Percentiles rank a stretch among this genome's conserved stretches.
phyloP scores from a whole-genome alignment of 768 basidiomycete genomes.

The Hysterangium stoloniferum region DNA sequence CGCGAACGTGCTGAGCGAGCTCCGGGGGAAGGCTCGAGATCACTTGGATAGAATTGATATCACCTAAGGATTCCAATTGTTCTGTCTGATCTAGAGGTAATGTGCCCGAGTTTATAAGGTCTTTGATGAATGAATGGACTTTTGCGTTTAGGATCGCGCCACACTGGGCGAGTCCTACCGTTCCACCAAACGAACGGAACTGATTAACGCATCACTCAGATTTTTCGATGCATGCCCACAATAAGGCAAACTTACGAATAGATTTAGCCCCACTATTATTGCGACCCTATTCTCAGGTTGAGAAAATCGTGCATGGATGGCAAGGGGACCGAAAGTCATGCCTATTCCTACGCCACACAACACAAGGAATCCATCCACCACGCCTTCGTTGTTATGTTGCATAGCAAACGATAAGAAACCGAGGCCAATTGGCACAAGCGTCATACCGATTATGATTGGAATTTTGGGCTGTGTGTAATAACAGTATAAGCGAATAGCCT shows the following conservation, averaged over 20 bases:
- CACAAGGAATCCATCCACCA: constrained; percentile 32
- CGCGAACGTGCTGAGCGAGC: constrained; percentile 29
- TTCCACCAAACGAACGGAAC: constrained; percentile 45
- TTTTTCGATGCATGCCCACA: too few species aligned
- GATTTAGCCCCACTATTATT: constrained; percentile 33
- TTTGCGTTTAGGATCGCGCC: constrained; percentile 39
- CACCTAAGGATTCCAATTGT: constrained; percentile 20
- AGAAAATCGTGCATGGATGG: constrained; percentile 39
- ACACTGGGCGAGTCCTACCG: constrained; percentile 46
- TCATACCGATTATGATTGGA: constrained; percentile 32
- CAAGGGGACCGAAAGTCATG: constrained; percentile 30
- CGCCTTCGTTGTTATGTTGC: constrained; percentile 25
- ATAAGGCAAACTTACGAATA: constrained; percentile 34
- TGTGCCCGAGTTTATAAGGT: constrained; percentile 20
- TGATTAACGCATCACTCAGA: constrained; percentile 15
- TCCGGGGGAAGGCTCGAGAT: constrained; percentile 30
- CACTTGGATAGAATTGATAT: constrained; percentile 28
- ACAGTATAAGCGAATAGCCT: too few species aligned
- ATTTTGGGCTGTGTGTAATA: too few species aligned
- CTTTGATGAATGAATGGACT: constrained; percentile 29
- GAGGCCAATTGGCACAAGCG: constrained; percentile 31
- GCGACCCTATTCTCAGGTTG: constrained; percentile 34
- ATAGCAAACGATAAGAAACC: constrained; percentile 39
- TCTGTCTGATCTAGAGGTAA: constrained; percentile 24
- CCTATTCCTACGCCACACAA: constrained; percentile 40